phyloP scores from a whole-genome alignment of 192 early-diverging fungal genomes.

The Phycomyces blakesleeanus region DNA sequence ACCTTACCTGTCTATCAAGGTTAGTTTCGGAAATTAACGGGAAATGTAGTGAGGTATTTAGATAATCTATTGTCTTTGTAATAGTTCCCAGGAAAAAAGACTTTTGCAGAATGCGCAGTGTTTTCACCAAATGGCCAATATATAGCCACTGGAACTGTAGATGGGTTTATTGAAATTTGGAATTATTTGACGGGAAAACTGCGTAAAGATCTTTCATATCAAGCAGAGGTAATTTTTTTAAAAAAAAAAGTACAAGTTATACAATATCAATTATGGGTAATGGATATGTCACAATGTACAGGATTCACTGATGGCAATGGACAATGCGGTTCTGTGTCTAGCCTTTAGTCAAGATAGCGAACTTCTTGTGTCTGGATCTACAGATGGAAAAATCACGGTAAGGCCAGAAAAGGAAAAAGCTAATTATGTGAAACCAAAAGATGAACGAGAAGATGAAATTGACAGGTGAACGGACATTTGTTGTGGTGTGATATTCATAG shows the following conservation, averaged over 20 bases:
- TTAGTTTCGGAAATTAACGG: slow-evolving; percentile 18
- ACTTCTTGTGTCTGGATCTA: slow-evolving; percentile 76
- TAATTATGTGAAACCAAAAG: background rate
- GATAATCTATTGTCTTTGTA: background rate
- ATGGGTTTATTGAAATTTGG: slow-evolving; percentile 97
- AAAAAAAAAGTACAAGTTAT: background rate
- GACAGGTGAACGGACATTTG: no score
- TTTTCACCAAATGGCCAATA: slow-evolving; percentile 85
- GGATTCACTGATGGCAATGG: slow-evolving; percentile 92
- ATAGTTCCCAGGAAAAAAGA: slow-evolving; percentile 82
- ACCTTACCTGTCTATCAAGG: slow-evolving; percentile 80
- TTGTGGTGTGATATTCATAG: slow-evolving; percentile 21
- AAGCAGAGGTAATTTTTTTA: slow-evolving; percentile 72
- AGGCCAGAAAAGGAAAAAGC: background rate
- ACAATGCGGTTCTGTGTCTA: slow-evolving; percentile 73
- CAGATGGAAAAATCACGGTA: slow-evolving; percentile 82
- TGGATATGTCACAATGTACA: no score
- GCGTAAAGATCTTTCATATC: slow-evolving; percentile 84
- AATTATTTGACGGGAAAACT: slow-evolving; percentile 90
- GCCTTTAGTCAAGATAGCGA: slow-evolving; percentile 77
- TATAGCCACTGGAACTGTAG: slow-evolving; percentile 82
- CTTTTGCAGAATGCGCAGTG: slow-evolving; percentile 67
- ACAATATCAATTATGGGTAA: slow-evolving; percentile 16
- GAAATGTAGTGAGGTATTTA: background rate
- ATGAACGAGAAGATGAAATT: no score